A percentile compares a stretch with the other conserved stretches of the same genome.
These are phyloP conservation scores for Fusarium paranaense DNA, from an alignment of 2,329 filamentous ascomycete genomes.

Conservation along the genomic window DNA sequence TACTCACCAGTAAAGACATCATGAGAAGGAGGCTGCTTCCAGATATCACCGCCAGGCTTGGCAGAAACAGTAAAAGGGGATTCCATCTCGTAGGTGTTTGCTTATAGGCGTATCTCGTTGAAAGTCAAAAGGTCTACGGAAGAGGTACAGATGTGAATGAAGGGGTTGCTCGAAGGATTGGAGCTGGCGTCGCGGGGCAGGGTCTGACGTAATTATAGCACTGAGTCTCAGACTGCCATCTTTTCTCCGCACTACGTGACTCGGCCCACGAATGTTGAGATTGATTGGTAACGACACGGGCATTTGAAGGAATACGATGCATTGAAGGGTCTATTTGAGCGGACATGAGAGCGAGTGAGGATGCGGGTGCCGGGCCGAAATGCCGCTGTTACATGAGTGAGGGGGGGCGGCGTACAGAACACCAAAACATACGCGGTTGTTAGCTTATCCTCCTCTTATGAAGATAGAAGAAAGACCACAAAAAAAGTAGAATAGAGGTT, in stretches of 20 bases:
- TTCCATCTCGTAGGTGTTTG: constrained; percentile 15
- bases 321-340: background rate
- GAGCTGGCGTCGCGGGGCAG: constrained; percentile 23
- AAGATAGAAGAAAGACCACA: no score
- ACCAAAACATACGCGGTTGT: background rate
- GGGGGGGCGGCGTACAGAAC: background rate
- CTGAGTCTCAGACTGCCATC: background rate
- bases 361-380: background rate
- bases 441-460: no score
- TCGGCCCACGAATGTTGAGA: background rate
- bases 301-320: background rate
- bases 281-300: constrained; percentile 7
- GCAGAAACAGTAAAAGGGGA: constrained; percentile 61
- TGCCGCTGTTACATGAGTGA: background rate
- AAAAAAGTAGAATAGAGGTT: no score
- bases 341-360: background rate
- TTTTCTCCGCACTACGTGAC: constrained; percentile 16
- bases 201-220: constrained; percentile 33
- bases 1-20: constrained; percentile 70
- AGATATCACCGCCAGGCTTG: constrained; percentile 75
- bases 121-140: background rate
- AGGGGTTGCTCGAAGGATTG: background rate
- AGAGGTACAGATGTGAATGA: background rate
- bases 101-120: background rate
- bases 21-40: constrained; percentile 78